phyloP scores from a whole-genome alignment of 352 stramenopile genomes.

The Phytophthora vignae region DNA sequence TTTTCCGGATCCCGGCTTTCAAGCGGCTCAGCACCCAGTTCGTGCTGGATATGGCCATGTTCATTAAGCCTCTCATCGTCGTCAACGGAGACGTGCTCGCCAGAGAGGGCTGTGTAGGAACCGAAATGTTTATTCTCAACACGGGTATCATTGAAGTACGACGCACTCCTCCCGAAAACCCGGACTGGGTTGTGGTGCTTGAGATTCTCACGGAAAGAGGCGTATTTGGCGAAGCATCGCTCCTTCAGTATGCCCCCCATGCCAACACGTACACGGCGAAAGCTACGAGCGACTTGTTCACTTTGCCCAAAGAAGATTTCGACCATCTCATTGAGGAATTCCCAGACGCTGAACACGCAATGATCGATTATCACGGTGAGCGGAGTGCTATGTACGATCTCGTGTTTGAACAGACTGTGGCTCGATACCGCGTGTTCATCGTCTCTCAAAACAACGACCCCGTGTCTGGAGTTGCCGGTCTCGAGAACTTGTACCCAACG shows the following conservation, averaged over 20 bases:
- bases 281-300: slow-evolving; percentile 79
- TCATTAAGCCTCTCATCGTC: slow-evolving; percentile 83
- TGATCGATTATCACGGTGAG: slow-evolving; percentile 69
- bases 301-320: slow-evolving; percentile 83
- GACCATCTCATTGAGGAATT: slow-evolving; percentile 84
- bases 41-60: slow-evolving; percentile 88
- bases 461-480: slow-evolving; percentile 57
- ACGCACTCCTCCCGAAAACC: slow-evolving; percentile 55
- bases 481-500: slow-evolving; percentile 77
- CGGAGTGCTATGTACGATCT: slow-evolving; percentile 69
- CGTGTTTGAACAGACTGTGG: slow-evolving; percentile 75
- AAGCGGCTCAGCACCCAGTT: slow-evolving; percentile 78
- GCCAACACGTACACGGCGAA: slow-evolving; percentile 82
- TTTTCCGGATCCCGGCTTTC: slow-evolving; percentile 79
- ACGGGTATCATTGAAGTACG: slow-evolving; percentile 77
- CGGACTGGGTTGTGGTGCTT: slow-evolving; percentile 76
- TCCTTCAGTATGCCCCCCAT: slow-evolving; percentile 80
- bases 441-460: slow-evolving; percentile 65
- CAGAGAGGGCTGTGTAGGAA: slow-evolving; percentile 68
- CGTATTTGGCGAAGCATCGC: slow-evolving; percentile 74
- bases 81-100: slow-evolving; percentile 74
- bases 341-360: slow-evolving; percentile 67
- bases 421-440: slow-evolving; percentile 70
- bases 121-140: slow-evolving; percentile 88
- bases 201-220: slow-evolving; percentile 75